These are phyloP conservation scores for Lipomyces chichibuensis DNA, from an alignment of 805 yeast species.

Conservation along the genomic window DNA sequence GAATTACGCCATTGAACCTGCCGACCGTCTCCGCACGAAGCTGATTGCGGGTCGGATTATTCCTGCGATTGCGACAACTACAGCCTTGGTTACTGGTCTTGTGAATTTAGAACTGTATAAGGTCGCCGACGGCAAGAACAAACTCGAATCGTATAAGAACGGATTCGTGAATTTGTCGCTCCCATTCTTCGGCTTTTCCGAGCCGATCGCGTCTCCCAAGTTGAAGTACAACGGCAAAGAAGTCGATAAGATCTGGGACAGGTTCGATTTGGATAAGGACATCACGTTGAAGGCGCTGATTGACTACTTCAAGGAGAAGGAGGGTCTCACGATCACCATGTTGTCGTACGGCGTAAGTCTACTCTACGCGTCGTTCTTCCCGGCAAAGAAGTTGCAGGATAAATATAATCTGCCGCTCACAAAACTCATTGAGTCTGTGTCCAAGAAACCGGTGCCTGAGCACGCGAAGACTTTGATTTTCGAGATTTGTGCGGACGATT, in stretches of 20 bases:
- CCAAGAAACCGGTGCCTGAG: constrained; percentile 76
- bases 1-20: constrained; percentile 58
- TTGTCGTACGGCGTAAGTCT: constrained; percentile 86
- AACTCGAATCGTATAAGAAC: constrained; percentile 82
- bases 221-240: constrained; percentile 76
- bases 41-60: constrained; percentile 97
- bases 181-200: constrained; percentile 96
- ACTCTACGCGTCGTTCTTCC: constrained; percentile 90
- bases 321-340: constrained; percentile 89
- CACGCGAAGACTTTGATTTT: constrained; percentile 78
- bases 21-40: constrained; percentile 87
- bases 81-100: constrained; percentile 95
- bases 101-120: constrained; percentile 90
- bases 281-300: constrained; percentile 73
- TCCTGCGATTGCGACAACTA: constrained; percentile 98
- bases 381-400: constrained; percentile 84
- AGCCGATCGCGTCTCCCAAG: constrained; percentile 86
- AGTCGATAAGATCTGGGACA: constrained; percentile 92
- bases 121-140: constrained; percentile 71
- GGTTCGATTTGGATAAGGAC: constrained; percentile 71
- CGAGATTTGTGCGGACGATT: constrained; percentile 91
- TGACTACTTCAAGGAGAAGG: constrained; percentile 74
- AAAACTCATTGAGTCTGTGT: constrained; percentile 76
- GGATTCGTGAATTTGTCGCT: constrained; percentile 90
- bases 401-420: constrained; percentile 70